Evolutionary conservation across 805 yeast genomes (phyloP), one percentile per base, ranked within the genome.

Genomic region (Scheffersomyces amazonensis): DNA sequence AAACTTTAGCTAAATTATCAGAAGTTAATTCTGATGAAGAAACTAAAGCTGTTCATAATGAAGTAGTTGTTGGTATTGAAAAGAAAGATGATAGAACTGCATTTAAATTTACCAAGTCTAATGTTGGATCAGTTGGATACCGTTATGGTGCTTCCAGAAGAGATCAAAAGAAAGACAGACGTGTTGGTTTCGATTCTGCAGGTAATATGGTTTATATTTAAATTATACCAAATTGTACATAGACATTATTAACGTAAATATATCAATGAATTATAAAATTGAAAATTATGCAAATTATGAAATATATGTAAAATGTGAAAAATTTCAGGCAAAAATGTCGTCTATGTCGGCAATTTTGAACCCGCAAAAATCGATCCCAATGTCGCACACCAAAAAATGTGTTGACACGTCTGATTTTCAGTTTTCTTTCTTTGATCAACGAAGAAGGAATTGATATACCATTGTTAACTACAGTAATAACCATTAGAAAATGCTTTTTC

Each of bases 111-210:
- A 81, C 84, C 16, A 75, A 81, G 45, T 83, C 88, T 32, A 80
- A 75, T 54, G 87, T 84, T 34, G 97, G 96, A 25, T 67, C 78
- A 39, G 93, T 89, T 37, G 99, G 98, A 35, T 79, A 68, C 75
- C 81, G 98, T 57, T 91, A 91, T 58, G 98, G 98, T 64, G 87
- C 89, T 29, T 77, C 88, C 15, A 74, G 82, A 48, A 87, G 96
- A 69, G 98, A 91, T 64, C 82, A 78, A 53, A 87, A 83, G 76
- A 86, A 82, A 57, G 83, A 87, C 59, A 80, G 98, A 64, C 76
- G 73, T 48, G 71, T 85, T 50, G 86, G 82, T 2, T 86, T 73
- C 59, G 82, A 83, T 54, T 76, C 78, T 48, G 68, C 73, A 40
- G 95, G 95, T 52, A 76, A 74, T 51, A 81, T 69, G 69, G 58